These are phyloP conservation scores for Psilocybe subaeruginosa DNA, from an alignment of 768 basidiomycete species.

Conservation along the genomic window DNA sequence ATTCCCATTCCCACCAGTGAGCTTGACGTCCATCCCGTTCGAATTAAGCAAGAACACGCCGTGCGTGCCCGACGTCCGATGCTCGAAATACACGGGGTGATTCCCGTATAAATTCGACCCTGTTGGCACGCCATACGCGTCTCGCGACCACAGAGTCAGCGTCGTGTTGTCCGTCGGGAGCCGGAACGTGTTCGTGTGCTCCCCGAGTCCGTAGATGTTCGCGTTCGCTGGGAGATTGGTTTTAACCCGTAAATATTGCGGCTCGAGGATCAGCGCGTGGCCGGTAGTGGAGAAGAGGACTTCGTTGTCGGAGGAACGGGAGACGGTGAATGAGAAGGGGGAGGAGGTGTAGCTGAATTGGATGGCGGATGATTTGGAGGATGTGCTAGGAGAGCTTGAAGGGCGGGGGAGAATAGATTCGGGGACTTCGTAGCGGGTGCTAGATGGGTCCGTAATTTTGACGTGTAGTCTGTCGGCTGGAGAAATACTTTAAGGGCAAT, in stretches of 20 bases:
- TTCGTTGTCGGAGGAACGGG: constrained; percentile 49
- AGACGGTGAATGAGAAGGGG: constrained; percentile 66
- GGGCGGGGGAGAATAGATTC: constrained; percentile 64
- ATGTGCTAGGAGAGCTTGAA: constrained; percentile 25
- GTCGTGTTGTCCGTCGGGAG: constrained; percentile 51
- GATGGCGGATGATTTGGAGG: constrained; percentile 42
- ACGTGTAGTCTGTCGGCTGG: constrained; percentile 62
- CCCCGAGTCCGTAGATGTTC: constrained; percentile 82
- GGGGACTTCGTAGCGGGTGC: constrained; percentile 64
- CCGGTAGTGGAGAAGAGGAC: constrained; percentile 63
- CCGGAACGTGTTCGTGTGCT: constrained; percentile 68
- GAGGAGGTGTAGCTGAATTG: constrained; percentile 60
- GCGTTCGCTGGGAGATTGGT: constrained; percentile 59
- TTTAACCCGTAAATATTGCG: constrained; percentile 77
- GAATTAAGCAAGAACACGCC: constrained; percentile 72
- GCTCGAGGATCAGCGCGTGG: constrained; percentile 72
- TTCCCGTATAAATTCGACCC: constrained; percentile 73
- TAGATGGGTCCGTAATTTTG: constrained; percentile 58
- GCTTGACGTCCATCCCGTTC: constrained; percentile 79
- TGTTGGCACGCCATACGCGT: constrained; percentile 58
- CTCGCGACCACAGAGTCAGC: constrained; percentile 65
- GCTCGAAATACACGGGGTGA: constrained; percentile 76
- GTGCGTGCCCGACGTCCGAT: constrained; percentile 66
- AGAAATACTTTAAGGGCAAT: not conserved
- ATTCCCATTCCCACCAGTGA: constrained; percentile 34